phyloP scores from a whole-genome alignment of 257 asterid species.

The Solanum gracilifrons region DNA sequence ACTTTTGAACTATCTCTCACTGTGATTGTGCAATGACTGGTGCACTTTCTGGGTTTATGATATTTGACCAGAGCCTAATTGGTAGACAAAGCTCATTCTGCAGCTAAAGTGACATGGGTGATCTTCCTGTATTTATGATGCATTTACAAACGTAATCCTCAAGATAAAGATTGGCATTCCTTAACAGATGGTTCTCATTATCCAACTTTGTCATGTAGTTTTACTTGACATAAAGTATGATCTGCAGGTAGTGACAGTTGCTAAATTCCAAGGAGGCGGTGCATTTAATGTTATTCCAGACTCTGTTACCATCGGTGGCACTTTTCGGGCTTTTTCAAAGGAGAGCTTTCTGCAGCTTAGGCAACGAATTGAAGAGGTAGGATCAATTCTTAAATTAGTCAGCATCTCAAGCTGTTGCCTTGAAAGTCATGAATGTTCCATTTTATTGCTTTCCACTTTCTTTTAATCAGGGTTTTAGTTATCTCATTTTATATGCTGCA shows the following conservation, averaged over 20 bases:
- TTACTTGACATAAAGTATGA: not conserved
- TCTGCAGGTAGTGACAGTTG: conserved; percentile 76
- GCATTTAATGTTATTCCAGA: conserved; percentile 93
- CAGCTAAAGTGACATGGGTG: not conserved
- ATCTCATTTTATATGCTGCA: not conserved
- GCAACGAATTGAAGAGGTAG: conserved; percentile 73
- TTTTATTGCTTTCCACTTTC: not conserved
- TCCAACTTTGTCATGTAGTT: not conserved
- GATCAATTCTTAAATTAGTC: not conserved
- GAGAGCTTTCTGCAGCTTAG: conserved; percentile 57
- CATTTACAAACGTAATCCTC: not conserved
- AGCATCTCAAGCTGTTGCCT: not conserved
- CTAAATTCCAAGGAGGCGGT: conserved; percentile 77
- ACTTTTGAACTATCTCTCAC: not conserved
- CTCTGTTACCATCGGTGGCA: conserved; percentile 88
- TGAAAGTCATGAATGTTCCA: not conserved
- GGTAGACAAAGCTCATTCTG: not conserved
- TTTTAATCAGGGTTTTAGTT: not conserved
- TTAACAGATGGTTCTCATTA: not conserved
- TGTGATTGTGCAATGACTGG: not conserved
- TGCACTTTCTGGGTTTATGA: not conserved
- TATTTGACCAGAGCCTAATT: not conserved
- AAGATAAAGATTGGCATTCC: not conserved
- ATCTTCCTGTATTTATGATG: not conserved
- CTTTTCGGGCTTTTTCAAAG: conserved; percentile 73